Evolutionary conservation across 2,329 filamentous ascomycete genomes (phyloP).

Genomic region (Epichloe uncinata): DNA sequence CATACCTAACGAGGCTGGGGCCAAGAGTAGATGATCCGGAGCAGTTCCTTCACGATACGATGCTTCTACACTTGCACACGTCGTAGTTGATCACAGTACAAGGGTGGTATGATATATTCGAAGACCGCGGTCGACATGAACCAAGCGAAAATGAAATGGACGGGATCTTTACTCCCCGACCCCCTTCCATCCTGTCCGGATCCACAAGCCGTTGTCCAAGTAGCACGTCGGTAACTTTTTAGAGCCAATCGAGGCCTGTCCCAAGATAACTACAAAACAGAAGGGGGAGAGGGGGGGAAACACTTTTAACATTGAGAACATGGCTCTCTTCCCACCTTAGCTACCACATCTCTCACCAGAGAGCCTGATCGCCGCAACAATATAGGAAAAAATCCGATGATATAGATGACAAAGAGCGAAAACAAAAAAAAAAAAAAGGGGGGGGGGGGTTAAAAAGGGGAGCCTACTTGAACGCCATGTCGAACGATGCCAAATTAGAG

Average conservation of each 20-base stretch:
- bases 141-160: slow-evolving; percentile 1
- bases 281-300: not conserved
- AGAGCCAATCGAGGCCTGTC: slow-evolving; percentile 1
- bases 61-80: not conserved
- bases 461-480: slow-evolving; percentile 24
- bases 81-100: not conserved
- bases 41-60: not conserved
- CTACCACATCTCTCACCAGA: slow-evolving; percentile 14
- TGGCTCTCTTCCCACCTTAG: slow-evolving; percentile 17
- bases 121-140: slow-evolving; percentile 3
- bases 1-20: too few species aligned
- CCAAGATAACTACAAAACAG: not conserved
- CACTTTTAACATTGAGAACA: slow-evolving; percentile 9
- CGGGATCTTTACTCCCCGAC: not conserved
- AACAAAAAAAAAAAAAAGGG: too few species aligned
- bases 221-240: not conserved
- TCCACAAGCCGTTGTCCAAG: not conserved
- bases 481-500: slow-evolving; percentile 27
- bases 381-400: slow-evolving; percentile 17
- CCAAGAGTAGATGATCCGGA: not conserved
- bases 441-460: too few species aligned
- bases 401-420: slow-evolving; percentile 15
- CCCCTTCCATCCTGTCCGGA: not conserved
- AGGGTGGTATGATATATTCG: slow-evolving; percentile 5
- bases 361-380: slow-evolving; percentile 24